Base-by-base conservation (phyloP, 352 stramenopile species). In the Globisporangium takayamanum region DNA sequence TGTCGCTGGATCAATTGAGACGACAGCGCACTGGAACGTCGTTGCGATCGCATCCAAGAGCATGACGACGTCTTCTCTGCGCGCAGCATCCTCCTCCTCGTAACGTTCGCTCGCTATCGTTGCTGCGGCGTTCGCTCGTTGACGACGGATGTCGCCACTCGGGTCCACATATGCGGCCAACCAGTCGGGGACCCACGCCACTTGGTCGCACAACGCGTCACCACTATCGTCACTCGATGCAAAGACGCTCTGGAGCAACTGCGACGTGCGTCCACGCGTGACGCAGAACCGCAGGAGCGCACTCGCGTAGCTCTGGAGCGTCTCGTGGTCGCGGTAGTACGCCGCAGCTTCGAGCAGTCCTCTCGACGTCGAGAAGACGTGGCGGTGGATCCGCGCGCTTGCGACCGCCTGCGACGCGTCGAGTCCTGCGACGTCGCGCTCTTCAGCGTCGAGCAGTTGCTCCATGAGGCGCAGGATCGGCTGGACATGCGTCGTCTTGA, bases 301-400 rank as follows among this genome's bases (percentile, higher is more conserved):
- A 50, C 84, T 76, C 5, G 75, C 74, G 56, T 84, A 84, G 39
- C 77, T 60, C 42, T 73, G 72, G 3, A 74, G 62, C 3, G 58
- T 71, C 2, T 59, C 57, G 26, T 85, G 76, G 54, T 84, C 76
- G 51, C 77, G 72, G 50, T 88, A 89, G 62, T 88, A 92, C 2
- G 61, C 60, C 6, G 79, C 79, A 3, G 70, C 81, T 56, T 92
- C 79, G 0, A 92, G 63, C 18, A 88, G 26, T 0, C 79, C 79
- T 18, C 70, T 68, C 1, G 70, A 69, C 2, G 79, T 70, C 0
- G 78, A 92, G 36, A 88, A 78, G 8, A 92, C 44, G 22, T 81
- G 73, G n/a, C 62, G 59, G 50, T 86, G 72, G 26, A 78, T 39
- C 15, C 50, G 67, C n/a, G 45, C 26, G 14, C 16, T 39, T 14